A percentile compares a stretch with the other conserved stretches of the same genome.
These are phyloP conservation scores for Glycyrrhiza uralensis DNA, from an alignment of 306 rosid genomes.

Conservation along the genomic window DNA sequence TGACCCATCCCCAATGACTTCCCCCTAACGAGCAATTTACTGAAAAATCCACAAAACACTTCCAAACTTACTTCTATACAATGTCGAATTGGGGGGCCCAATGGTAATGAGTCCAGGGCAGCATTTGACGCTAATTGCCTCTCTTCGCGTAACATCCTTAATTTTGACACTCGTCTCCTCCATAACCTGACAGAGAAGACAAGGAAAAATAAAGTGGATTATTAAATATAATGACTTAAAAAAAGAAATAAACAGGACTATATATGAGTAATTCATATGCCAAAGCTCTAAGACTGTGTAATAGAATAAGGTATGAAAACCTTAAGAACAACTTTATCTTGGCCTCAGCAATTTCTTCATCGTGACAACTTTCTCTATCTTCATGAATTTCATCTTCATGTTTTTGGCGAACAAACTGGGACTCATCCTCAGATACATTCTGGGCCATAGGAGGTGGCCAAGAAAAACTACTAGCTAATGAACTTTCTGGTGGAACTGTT, in stretches of 20 bases:
- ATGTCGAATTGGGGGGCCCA: slow-evolving; percentile 78
- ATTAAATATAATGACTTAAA: slow-evolving; percentile 9
- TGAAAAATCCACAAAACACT: slow-evolving; percentile 10
- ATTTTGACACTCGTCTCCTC: slow-evolving; percentile 68
- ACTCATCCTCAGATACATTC: slow-evolving; percentile 40
- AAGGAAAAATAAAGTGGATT: slow-evolving; percentile 13
- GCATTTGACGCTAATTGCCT: slow-evolving; percentile 72
- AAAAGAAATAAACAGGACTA: background rate
- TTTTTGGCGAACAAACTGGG: slow-evolving; percentile 35
- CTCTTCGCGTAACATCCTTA: slow-evolving; percentile 62
- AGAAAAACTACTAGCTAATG: slow-evolving; percentile 22
- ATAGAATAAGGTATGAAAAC: slow-evolving; percentile 40
- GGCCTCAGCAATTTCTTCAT: slow-evolving; percentile 68
- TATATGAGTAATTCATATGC: background rate
- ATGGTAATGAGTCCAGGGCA: slow-evolving; percentile 62
- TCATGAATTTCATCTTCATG: slow-evolving; percentile 40
- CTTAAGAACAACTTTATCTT: slow-evolving; percentile 80
- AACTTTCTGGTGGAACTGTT: slow-evolving; percentile 36
- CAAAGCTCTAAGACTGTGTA: slow-evolving; percentile 12
- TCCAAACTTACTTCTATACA: slow-evolving; percentile 54
- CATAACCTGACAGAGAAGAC: slow-evolving; percentile 60
- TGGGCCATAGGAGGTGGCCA: slow-evolving; percentile 31
- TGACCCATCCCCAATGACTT: background rate
- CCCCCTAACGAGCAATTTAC: background rate
- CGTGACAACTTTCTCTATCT: slow-evolving; percentile 33